These are phyloP conservation scores for Neonectria punicea DNA, from an alignment of 2,329 filamentous ascomycete species.

Conservation along the genomic window DNA sequence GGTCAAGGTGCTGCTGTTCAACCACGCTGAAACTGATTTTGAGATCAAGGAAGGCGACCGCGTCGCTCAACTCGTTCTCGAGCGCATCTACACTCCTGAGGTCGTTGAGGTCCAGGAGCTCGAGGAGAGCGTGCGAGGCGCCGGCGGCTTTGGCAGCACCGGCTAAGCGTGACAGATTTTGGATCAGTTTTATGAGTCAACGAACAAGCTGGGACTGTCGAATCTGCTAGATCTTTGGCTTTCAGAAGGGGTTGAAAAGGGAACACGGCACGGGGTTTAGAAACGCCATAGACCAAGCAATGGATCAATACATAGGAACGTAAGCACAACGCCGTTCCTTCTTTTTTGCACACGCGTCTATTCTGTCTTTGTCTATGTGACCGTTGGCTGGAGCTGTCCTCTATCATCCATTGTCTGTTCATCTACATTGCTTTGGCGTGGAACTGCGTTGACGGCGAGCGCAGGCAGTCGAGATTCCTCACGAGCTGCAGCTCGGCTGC, in stretches of 20 bases:
- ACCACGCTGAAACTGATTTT: conserved; percentile 87
- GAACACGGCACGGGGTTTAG: conserved; percentile 7
- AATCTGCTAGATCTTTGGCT: conserved; percentile 10
- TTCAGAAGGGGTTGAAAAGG: not conserved
- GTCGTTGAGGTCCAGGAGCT: conserved; percentile 90
- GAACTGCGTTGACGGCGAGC: conserved; percentile 73
- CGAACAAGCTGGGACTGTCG: conserved; percentile 6
- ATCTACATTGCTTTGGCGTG: conserved; percentile 62
- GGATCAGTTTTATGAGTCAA: conserved; percentile 26
- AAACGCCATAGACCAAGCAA: conserved; percentile 15
- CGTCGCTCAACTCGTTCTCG: conserved; percentile 91
- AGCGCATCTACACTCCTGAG: conserved; percentile 93
- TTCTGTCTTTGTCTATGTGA: conserved; percentile 23
- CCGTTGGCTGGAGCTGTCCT: not conserved
- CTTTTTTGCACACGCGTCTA: conserved; percentile 31
- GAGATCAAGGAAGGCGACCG: conserved; percentile 86
- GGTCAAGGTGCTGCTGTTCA: conserved; percentile 95
- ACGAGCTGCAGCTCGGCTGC: conserved; percentile 91
- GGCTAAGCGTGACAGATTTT: conserved; percentile 54
- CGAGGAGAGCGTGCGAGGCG: conserved; percentile 89
- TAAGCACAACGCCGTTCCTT: conserved; percentile 14
- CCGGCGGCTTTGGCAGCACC: conserved; percentile 91
- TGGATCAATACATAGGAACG: conserved; percentile 16
- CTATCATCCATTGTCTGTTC: conserved; percentile 5
- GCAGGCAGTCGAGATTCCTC: conserved; percentile 75